Conservation (phyloP, 345 rosid genomes). For the Eucalyptus erythrocorys region DNA sequence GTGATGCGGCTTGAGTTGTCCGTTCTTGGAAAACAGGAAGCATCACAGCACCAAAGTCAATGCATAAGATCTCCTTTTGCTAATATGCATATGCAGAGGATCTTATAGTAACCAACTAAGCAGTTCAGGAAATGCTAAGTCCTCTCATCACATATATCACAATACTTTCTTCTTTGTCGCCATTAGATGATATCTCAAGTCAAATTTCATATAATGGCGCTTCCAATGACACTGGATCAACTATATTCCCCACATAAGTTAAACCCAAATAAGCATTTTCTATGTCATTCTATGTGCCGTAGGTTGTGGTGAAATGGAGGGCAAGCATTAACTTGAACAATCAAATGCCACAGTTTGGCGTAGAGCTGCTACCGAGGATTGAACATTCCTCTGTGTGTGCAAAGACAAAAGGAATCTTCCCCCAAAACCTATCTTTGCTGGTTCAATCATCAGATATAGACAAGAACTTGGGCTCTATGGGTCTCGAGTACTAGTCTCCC, state of each 20-base stretch:
- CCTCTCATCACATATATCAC: background rate
- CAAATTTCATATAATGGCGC: background rate
- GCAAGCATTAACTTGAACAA: background rate
- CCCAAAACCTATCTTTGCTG: background rate
- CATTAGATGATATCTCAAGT: background rate
- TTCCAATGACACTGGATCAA: background rate
- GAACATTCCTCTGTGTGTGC: background rate
- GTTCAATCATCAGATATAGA: slow-evolving; percentile 3
- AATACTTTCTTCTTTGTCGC: background rate
- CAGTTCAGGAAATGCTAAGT: background rate
- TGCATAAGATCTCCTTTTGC: background rate
- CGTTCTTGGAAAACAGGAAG: background rate
- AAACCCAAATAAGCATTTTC: background rate
- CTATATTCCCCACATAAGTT: background rate
- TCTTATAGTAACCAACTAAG: background rate
- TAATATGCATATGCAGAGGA: background rate
- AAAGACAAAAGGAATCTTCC: background rate
- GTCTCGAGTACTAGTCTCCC: background rate
- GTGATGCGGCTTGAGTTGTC: background rate
- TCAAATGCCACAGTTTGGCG: background rate
- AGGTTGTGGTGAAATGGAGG: background rate
- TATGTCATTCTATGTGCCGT: background rate
- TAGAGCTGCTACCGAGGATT: background rate
- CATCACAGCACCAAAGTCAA: background rate
- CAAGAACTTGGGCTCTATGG: background rate